Percentiles rank a stretch among this genome's conserved stretches.
Evolutionary conservation across 2,329 filamentous ascomycete species (phyloP).

Genomic region (Cercospora beticola): DNA sequence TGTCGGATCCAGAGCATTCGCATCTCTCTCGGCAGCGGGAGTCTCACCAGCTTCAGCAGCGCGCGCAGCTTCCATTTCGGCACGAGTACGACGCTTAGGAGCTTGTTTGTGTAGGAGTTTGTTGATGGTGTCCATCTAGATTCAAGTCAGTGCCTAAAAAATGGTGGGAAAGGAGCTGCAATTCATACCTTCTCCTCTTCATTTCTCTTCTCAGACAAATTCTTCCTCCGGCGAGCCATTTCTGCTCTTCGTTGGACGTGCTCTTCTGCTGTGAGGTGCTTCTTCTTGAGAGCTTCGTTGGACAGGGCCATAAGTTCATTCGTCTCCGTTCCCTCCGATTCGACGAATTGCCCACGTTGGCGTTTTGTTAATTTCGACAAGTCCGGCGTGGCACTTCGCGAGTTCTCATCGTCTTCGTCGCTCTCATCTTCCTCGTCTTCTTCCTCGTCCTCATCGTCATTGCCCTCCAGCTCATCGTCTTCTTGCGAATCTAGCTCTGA

Average conservation of each 20-base stretch:
- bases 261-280: conserved; percentile 70
- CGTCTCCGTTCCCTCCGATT: conserved; percentile 33
- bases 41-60: conserved; percentile 46
- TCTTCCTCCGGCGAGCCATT: conserved; percentile 72
- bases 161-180: background rate
- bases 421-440: conserved; percentile 45
- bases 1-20: conserved; percentile 48
- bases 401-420: conserved; percentile 53
- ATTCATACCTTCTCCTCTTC: conserved; percentile 68
- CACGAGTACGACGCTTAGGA: conserved; percentile 61
- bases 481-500: conserved; percentile 38
- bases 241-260: conserved; percentile 71
- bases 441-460: conserved; percentile 43
- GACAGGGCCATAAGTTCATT: conserved; percentile 50
- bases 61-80: conserved; percentile 47
- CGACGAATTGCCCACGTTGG: conserved; percentile 60
- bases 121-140: conserved; percentile 87
- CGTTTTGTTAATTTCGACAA: conserved; percentile 66
- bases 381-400: conserved; percentile 60
- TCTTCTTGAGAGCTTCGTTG: conserved; percentile 70
- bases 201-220: conserved; percentile 73
- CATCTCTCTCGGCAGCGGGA: conserved; percentile 46
- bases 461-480: conserved; percentile 35
- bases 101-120: conserved; percentile 84
- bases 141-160: background rate